Percentiles rank a stretch among this genome's conserved stretches.
Evolutionary conservation across 2,329 filamentous ascomycete genomes (phyloP).

Genomic region (Verticillium dahliae): DNA sequence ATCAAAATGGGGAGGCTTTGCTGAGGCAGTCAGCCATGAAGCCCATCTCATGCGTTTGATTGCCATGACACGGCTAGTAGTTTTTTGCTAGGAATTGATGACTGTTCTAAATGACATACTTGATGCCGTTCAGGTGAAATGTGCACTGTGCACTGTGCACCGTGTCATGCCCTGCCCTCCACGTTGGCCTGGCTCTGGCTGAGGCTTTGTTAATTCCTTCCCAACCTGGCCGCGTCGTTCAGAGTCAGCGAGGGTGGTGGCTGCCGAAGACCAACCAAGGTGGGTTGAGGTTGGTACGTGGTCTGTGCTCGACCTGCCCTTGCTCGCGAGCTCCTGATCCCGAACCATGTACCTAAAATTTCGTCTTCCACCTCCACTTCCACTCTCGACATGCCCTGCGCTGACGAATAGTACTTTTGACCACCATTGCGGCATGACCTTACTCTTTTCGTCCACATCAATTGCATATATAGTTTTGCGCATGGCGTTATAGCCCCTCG

Average conservation of each 20-base stretch:
- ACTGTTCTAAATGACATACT: conserved; percentile 18
- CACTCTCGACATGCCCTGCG: neutral
- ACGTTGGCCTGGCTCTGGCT: too few relatives aligned
- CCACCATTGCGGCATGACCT: neutral
- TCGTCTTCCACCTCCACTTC: neutral
- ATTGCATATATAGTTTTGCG: neutral
- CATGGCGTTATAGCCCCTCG: neutral
- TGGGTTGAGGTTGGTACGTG: neutral
- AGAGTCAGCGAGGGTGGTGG: too few relatives aligned
- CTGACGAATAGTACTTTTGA: neutral
- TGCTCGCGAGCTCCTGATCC: neutral
- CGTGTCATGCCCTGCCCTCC: neutral
- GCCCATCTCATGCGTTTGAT: conserved; percentile 27
- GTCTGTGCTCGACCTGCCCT: neutral
- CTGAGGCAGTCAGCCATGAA: conserved; percentile 29
- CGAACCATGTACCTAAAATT: neutral
- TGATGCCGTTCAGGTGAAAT: neutral
- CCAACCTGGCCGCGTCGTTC: too few relatives aligned
- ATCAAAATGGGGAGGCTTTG: conserved; percentile 25
- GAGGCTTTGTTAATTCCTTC: too few relatives aligned
- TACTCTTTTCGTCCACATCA: neutral
- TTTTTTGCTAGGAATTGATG: conserved; percentile 35
- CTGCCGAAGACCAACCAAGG: too few relatives aligned
- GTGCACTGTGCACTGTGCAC: conserved; percentile 10
- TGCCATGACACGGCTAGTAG: conserved; percentile 30